Evolutionary conservation across 192 early-diverging fungal genomes (phyloP).

Genomic region (Rhizophagus clarus): DNA sequence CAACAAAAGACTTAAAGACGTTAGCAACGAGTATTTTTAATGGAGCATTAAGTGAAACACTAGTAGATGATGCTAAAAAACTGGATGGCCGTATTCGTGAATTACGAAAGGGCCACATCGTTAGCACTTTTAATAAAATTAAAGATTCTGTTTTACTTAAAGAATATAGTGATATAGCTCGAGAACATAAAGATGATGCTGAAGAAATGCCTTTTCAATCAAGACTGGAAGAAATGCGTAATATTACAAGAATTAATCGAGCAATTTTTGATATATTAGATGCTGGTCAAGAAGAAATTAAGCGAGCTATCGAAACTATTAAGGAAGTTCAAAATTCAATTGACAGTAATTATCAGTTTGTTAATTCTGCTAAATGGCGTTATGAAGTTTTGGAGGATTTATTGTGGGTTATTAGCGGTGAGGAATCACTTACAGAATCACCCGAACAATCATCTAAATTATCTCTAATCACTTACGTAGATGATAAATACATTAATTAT

Average conservation of each 20-base stretch:
- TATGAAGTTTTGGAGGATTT: conserved; percentile 17
- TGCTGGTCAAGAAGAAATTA: neutral
- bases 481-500: too few species aligned
- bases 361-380: neutral
- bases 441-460: too few species aligned
- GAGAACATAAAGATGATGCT: neutral
- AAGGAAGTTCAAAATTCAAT: neutral
- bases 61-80: neutral
- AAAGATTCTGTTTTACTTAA: neutral
- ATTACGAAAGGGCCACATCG: neutral
- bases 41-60: neutral
- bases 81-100: neutral
- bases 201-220: neutral
- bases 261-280: neutral
- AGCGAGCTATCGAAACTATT: neutral
- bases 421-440: too few species aligned
- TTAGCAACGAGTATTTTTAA: neutral
- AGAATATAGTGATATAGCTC: neutral
- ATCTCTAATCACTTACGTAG: neutral
- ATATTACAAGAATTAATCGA: neutral
- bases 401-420: neutral
- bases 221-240: conserved; percentile 12
- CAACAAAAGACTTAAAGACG: neutral
- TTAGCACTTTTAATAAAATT: neutral
- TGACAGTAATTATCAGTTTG: neutral